Conservation (phyloP, 768 basidiomycete species). For the Leccinellum albellum region DNA sequence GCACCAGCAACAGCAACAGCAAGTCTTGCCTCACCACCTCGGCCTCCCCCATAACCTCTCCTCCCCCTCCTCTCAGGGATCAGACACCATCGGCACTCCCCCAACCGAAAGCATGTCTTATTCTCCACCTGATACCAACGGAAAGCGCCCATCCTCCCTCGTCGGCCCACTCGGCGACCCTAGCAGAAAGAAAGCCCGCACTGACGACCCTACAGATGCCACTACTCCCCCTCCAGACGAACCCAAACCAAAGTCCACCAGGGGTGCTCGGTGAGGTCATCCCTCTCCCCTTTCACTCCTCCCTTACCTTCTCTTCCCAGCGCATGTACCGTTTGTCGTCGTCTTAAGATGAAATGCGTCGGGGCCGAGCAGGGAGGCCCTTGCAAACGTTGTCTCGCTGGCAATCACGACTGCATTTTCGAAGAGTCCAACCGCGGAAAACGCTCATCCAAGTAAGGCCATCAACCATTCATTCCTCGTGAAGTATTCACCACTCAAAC, state of each 20-base stretch:
- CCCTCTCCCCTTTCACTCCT: not conserved
- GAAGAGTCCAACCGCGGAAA: constrained; percentile 97
- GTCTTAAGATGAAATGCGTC: constrained; percentile 91
- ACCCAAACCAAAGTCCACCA: constrained; percentile 74
- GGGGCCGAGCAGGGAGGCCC: constrained; percentile 88
- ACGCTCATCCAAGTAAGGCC: constrained; percentile 69
- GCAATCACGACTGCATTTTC: constrained; percentile 90
- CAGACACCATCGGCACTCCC: constrained; percentile 71
- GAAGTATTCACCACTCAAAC: constrained; percentile 29
- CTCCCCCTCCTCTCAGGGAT: constrained; percentile 77
- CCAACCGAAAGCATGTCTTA: constrained; percentile 58
- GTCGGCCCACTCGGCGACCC: constrained; percentile 36
- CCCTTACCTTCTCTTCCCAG: constrained; percentile 37
- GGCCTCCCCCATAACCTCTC: constrained; percentile 58
- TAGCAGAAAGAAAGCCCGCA: constrained; percentile 55
- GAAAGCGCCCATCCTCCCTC: constrained; percentile 62
- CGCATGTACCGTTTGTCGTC: constrained; percentile 88
- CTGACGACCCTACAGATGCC: constrained; percentile 48
- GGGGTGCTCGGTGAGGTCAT: constrained; percentile 70
- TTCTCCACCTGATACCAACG: constrained; percentile 51
- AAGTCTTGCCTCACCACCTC: constrained; percentile 52
- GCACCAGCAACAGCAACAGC: constrained; percentile 39
- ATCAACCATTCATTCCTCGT: constrained; percentile 10
- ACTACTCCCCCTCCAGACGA: constrained; percentile 56
- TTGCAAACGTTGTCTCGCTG: constrained; percentile 79